Evolutionary conservation across 805 yeast species (phyloP).

Genomic region (Starmerella ratchasimensis): DNA sequence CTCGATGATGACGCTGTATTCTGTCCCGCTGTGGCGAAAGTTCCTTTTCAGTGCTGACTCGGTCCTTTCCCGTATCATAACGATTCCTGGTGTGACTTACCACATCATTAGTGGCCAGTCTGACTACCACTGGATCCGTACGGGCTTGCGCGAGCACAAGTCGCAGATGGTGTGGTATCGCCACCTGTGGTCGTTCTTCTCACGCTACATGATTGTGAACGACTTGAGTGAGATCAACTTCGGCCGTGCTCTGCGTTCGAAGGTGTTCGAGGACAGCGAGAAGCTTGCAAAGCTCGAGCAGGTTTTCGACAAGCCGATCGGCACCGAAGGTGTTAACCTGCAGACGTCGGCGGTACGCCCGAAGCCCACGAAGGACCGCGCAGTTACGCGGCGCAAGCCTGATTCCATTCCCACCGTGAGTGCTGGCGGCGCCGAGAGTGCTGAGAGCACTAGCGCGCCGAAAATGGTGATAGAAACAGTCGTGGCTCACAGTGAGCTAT

Average conservation of each 20-base stretch:
- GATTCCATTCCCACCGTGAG: too few species aligned
- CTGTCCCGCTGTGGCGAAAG: conserved; percentile 28
- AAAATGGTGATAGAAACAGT: too few species aligned
- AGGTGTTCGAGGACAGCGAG: conserved; percentile 2
- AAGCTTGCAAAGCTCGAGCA: not conserved
- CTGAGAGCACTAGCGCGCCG: too few species aligned
- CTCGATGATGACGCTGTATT: conserved; percentile 23
- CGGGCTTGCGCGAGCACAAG: conserved; percentile 74
- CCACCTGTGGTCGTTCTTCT: conserved; percentile 67
- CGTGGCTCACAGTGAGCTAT: conserved; percentile 4
- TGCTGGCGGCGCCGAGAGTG: not conserved
- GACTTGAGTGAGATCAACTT: conserved; percentile 28
- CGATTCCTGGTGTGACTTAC: conserved; percentile 9
- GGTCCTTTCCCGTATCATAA: conserved; percentile 18
- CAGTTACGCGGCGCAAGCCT: conserved; percentile 12
- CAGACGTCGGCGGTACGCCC: conserved; percentile 8
- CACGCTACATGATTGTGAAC: conserved; percentile 67
- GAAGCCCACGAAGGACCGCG: conserved; percentile 2
- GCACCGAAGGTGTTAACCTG: conserved; percentile 1
- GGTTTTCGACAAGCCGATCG: conserved; percentile 1
- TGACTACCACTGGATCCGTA: conserved; percentile 30
- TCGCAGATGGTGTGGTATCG: conserved; percentile 95
- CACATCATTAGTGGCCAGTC: conserved; percentile 14
- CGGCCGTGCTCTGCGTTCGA: conserved; percentile 6
- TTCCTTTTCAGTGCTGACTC: conserved; percentile 27